These are phyloP conservation scores for Brassica juncea DNA, from an alignment of 345 rosid genomes.

Conservation along the genomic window DNA sequence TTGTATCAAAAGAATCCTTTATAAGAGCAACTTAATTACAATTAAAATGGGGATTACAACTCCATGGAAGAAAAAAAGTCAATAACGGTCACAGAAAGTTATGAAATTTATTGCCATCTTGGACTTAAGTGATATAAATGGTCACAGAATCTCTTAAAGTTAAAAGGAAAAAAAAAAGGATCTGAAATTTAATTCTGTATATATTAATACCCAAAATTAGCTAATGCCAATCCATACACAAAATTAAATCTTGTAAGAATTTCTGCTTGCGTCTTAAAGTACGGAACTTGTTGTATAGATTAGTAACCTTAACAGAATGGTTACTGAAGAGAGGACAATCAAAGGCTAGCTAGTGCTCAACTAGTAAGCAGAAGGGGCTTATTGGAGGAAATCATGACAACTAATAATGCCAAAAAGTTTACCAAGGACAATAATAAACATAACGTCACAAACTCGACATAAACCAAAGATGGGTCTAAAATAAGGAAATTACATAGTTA, in stretches of 20 bases:
- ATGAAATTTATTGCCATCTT: background rate
- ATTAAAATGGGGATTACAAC: background rate
- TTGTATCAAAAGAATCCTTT: slow-evolving; percentile 11
- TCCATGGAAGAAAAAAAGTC: background rate
- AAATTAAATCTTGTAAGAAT: background rate
- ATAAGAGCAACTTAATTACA: background rate
- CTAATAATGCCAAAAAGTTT: background rate
- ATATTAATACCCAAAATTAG: background rate
- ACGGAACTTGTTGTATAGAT: background rate
- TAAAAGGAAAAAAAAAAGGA: background rate
- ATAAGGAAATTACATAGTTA: background rate
- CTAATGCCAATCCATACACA: background rate
- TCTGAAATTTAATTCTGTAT: background rate
- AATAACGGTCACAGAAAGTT: background rate
- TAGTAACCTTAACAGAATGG: background rate
- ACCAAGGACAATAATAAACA: background rate
- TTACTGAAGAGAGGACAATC: slow-evolving; percentile 20
- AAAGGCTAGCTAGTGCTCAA: background rate
- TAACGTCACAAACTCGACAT: background rate
- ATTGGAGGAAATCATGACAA: background rate
- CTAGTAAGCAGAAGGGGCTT: background rate
- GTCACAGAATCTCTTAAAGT: background rate
- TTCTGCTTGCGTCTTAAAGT: background rate
- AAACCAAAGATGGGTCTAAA: background rate
- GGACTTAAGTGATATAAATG: background rate